phyloP scores from a whole-genome alignment of 2,329 filamentous ascomycete species.

The Thyridium curvatum region DNA sequence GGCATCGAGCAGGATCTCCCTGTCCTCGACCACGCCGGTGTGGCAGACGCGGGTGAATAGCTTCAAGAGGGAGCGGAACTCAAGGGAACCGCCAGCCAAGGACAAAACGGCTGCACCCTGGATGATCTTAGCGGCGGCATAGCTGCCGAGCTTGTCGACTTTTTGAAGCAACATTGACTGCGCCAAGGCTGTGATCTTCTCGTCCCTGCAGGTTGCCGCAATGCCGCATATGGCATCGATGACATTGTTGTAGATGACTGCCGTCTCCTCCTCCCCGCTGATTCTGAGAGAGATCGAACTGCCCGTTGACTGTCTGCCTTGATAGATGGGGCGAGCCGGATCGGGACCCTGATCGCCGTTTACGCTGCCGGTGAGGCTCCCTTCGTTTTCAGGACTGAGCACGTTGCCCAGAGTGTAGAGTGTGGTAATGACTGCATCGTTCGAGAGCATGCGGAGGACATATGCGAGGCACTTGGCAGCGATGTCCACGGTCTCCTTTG shows the following conservation, averaged over 20 bases:
- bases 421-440: conserved; percentile 91
- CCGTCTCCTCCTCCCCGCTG: conserved; percentile 71
- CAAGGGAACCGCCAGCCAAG: conserved; percentile 68
- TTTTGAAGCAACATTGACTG: conserved; percentile 98
- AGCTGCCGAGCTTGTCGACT: conserved; percentile 72
- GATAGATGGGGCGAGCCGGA: conserved; percentile 38
- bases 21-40: conserved; percentile 64
- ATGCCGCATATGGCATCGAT: conserved; percentile 94
- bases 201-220: conserved; percentile 72
- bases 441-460: conserved; percentile 74
- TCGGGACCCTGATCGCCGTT: conserved; percentile 35
- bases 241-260: conserved; percentile 75
- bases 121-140: conserved; percentile 81
- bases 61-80: conserved; percentile 82
- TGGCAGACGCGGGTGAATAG: conserved; percentile 71
- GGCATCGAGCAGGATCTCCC: conserved; percentile 62
- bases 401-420: conserved; percentile 96
- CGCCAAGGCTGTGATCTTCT: conserved; percentile 87
- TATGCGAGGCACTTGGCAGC: conserved; percentile 82
- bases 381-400: conserved; percentile 65
- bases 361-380: conserved; percentile 44
- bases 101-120: conserved; percentile 74
- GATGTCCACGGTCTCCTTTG: conserved; percentile 61
- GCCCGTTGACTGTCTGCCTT: conserved; percentile 53
- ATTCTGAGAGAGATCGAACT: conserved; percentile 76